Base-by-base conservation (phyloP, 768 basidiomycete genomes). In the Trametopsis cervina region DNA sequence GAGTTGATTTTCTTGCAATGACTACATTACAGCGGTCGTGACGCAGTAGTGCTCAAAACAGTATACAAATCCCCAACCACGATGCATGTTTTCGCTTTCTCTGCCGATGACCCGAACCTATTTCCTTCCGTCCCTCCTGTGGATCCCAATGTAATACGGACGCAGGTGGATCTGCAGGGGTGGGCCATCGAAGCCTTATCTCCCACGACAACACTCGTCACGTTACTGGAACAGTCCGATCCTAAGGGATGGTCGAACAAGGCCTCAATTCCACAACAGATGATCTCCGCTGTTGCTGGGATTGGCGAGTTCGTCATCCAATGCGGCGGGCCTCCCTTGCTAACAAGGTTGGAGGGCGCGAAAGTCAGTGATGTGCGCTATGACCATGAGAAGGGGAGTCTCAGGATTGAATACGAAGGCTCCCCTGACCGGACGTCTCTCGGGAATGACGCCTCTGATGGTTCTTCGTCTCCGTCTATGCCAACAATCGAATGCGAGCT, bases 171-270 rank as follows among this genome's bases (percentile, higher is more conserved):
- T 62, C 72, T 99, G n/a, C 93, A 92, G 68, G 96, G 95, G 40
- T 98, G 94, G 89, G 89, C 95, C 0, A 92, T 99, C 57, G 95
- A 98, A 65, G 78, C 88, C 0, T 72, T 99, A 7, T 97, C 94
- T 0, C 96, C 95, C 0, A 97, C 82, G 2, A 98, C 96, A 1
- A 96, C 94, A 0, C 79, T 89, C 10, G 80, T 99, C 52, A 96
- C 93, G 0, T 70, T 99, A 1, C 76, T 99, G 4, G 95, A 98
- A 60, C 96, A 98, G 65, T 93, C 90, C 10, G 95, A 99, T 63
- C 93, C 93, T 4, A 90, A 94, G 65, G 93, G 93, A 40, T 97
- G 95, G 94, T 83, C 90, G 4, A 92, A 89, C 67, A 98, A 97
- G 65, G 81, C 83, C 0, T 88, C 89, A 11, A 93, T 95, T 43